Evolutionary conservation across 2,329 filamentous ascomycete genomes (phyloP).

Genomic region (Microdochium bolleyi): DNA sequence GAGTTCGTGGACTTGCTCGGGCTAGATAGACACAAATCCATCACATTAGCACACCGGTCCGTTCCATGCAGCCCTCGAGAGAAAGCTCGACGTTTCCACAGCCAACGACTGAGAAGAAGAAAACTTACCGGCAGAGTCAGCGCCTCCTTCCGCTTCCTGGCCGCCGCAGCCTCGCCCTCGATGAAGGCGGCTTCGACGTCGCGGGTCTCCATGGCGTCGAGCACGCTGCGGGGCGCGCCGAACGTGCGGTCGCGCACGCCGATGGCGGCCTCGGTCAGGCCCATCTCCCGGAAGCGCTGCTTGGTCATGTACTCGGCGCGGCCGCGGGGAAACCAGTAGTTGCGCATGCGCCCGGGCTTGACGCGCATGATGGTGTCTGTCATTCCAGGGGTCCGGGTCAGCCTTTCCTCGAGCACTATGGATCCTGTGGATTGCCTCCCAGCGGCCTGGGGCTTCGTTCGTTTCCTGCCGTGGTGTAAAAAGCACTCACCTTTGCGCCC

Average conservation of each 20-base stretch:
- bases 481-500: conserved; percentile 28
- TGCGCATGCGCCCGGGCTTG: conserved; percentile 23
- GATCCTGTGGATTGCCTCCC: no score
- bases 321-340: conserved; percentile 22
- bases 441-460: no score
- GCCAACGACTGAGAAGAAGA: not conserved
- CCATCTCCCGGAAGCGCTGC: conserved; percentile 19
- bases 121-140: conserved; percentile 14
- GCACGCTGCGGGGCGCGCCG: conserved; percentile 9
- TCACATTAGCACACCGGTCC: not conserved
- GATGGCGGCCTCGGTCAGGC: conserved; percentile 20
- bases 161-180: conserved; percentile 1
- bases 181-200: conserved; percentile 2
- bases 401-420: no score
- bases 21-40: conserved; percentile 12
- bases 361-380: conserved; percentile 25
- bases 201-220: conserved; percentile 6
- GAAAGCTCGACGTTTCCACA: no score
- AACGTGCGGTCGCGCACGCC: conserved; percentile 23
- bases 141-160: conserved; percentile 14
- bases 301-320: conserved; percentile 24
- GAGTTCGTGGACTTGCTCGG: conserved; percentile 24
- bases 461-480: no score
- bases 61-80: no score
- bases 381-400: no score